Evolutionary conservation across 139 green algal genomes (phyloP).

Genomic region (Micromonas commoda): DNA sequence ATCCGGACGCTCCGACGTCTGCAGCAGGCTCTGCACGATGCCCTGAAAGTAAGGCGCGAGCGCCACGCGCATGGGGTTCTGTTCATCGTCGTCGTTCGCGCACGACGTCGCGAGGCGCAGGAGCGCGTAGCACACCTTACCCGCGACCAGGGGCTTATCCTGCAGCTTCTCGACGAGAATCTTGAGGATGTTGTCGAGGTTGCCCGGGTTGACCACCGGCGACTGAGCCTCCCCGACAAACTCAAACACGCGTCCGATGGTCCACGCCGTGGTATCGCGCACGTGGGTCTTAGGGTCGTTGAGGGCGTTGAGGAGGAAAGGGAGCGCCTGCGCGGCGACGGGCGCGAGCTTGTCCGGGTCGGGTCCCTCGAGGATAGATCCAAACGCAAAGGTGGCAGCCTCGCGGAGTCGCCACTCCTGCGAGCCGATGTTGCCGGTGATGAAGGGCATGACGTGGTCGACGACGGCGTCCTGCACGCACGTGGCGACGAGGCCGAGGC

Average conservation of each 20-base stretch:
- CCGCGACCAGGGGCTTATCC: constrained; percentile 76
- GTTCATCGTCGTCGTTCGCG: constrained; percentile 22
- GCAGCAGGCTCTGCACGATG: constrained; percentile 70
- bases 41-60: constrained; percentile 73
- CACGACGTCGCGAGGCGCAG: constrained; percentile 58
- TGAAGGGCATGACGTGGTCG: constrained; percentile 72
- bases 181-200: constrained; percentile 45
- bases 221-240: constrained; percentile 62
- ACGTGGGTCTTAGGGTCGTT: constrained; percentile 73
- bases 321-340: constrained; percentile 64
- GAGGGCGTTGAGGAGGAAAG: constrained; percentile 45
- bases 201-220: constrained; percentile 36
- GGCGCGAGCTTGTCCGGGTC: constrained; percentile 47
- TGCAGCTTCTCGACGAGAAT: constrained; percentile 57
- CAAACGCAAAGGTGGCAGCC: constrained; percentile 92
- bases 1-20: constrained; percentile 47
- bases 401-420: constrained; percentile 88
- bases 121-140: constrained; percentile 82
- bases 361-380: constrained; percentile 90
- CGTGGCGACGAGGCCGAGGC: constrained; percentile 71
- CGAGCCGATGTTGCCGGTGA: constrained; percentile 73
- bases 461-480: constrained; percentile 72
- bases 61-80: constrained; percentile 32
- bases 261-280: constrained; percentile 93
- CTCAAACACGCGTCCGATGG: constrained; percentile 88